These are phyloP conservation scores for Elsinoe ampelina DNA, from an alignment of 2,329 filamentous ascomycete species.

Conservation along the genomic window DNA sequence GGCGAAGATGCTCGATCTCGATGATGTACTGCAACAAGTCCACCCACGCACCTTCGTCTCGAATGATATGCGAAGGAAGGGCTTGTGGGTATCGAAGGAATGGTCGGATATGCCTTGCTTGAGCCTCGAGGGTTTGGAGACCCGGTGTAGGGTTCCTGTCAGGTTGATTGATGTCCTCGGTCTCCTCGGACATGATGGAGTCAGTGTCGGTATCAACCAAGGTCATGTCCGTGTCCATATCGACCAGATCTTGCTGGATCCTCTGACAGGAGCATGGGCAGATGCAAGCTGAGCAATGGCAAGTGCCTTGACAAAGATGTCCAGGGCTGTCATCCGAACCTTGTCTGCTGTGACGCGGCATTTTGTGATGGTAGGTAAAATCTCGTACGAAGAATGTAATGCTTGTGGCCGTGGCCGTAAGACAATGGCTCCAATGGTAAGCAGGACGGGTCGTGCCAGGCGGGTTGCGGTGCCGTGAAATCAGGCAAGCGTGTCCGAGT, in stretches of 20 bases:
- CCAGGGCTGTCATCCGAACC: constrained; percentile 12
- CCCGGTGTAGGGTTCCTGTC: neutral
- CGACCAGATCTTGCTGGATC: neutral
- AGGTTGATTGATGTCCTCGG: constrained; percentile 4
- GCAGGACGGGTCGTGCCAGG: neutral
- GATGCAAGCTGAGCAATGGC: neutral
- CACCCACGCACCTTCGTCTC: neutral
- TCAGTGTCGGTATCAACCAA: neutral
- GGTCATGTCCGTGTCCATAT: neutral
- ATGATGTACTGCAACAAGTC: neutral
- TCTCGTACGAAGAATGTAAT: neutral
- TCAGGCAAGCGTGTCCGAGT: too few species aligned
- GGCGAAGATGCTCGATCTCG: neutral
- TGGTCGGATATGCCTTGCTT: constrained; percentile 1
- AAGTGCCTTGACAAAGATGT: neutral
- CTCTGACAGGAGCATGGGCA: neutral
- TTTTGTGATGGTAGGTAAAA: neutral
- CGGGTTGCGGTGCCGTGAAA: too few species aligned
- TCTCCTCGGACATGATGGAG: neutral
- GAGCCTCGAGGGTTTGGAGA: neutral
- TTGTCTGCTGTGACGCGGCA: constrained; percentile 6
- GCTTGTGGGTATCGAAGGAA: neutral
- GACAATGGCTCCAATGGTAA: neutral
- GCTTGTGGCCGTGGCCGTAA: neutral
- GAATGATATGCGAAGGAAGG: neutral